phyloP scores from a whole-genome alignment of 768 basidiomycete genomes.

The Glaciozyma martinii region DNA sequence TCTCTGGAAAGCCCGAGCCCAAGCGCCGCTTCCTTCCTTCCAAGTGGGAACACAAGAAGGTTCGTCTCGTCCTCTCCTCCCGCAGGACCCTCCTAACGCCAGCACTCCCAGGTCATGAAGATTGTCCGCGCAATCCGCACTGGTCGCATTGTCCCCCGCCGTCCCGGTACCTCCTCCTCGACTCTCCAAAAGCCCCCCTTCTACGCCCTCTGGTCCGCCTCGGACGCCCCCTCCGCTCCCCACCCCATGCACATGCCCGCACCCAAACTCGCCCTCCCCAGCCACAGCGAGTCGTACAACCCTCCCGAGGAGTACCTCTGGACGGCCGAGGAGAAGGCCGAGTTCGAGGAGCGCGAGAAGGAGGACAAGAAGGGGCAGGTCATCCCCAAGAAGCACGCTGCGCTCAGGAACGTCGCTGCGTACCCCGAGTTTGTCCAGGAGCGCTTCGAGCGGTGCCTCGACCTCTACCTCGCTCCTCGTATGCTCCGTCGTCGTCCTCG shows the following conservation, averaged over 20 bases:
- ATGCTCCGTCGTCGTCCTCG: conserved; percentile 62
- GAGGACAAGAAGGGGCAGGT: conserved; percentile 86
- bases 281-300: conserved; percentile 95
- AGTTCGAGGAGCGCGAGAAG: conserved; percentile 72
- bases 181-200: conserved; percentile 56
- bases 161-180: conserved; percentile 53
- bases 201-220: conserved; percentile 77
- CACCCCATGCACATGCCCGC: conserved; percentile 84
- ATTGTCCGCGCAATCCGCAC: conserved; percentile 96
- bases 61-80: conserved; percentile 37
- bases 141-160: conserved; percentile 84
- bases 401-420: conserved; percentile 82
- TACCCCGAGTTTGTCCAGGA: conserved; percentile 88
- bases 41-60: conserved; percentile 99
- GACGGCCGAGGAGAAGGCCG: conserved; percentile 65
- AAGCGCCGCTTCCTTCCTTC: conserved; percentile 94
- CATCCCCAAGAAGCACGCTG: conserved; percentile 73
- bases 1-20: conserved; percentile 83
- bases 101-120: conserved; percentile 74
- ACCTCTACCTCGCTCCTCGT: conserved; percentile 90
- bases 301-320: conserved; percentile 95
- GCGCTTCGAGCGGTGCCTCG: conserved; percentile 84
- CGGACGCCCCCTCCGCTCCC: conserved; percentile 51
- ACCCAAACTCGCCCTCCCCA: conserved; percentile 79
- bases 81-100: neutral